Percentiles rank a stretch among this genome's conserved stretches.
phyloP scores from a whole-genome alignment of 179 eudicot genomes.

The Beta corolliflora region DNA sequence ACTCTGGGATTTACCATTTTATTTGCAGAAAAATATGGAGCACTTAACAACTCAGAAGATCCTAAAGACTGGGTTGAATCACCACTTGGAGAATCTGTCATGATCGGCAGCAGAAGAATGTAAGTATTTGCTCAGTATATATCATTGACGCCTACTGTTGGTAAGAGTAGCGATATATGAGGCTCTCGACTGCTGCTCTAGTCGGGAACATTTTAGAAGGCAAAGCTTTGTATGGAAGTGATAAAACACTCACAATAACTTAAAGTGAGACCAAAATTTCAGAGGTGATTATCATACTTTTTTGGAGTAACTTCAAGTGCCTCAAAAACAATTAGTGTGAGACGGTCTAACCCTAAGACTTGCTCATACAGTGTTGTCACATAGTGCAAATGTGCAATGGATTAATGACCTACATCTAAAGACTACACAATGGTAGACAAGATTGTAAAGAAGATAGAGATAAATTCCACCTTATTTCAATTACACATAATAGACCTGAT shows the following conservation, averaged over 20 bases:
- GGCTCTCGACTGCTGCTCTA: not conserved
- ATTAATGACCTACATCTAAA: not conserved
- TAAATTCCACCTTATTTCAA: not conserved
- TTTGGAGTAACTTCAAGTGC: too few relatives aligned
- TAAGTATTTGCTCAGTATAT: not conserved
- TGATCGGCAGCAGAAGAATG: not conserved
- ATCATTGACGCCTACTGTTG: not conserved
- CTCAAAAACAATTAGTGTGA: too few relatives aligned
- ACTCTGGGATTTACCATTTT: slow-evolving; percentile 47
- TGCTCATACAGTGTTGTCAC: not conserved
- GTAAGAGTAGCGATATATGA: not conserved
- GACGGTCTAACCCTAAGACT: too few relatives aligned
- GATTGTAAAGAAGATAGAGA: not conserved
- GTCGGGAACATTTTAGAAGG: not conserved
- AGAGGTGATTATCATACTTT: too few relatives aligned
- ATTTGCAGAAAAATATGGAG: slow-evolving; percentile 41
- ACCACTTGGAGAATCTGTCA: slow-evolving; percentile 61
- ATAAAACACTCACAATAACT: too few relatives aligned
- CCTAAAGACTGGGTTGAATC: slow-evolving; percentile 38
- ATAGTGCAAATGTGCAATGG: not conserved
- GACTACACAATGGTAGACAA: not conserved
- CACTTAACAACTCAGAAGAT: slow-evolving; percentile 30
- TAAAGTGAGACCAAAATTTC: too few relatives aligned
- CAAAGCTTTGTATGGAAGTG: too few relatives aligned
- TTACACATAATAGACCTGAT: not conserved